phyloP scores from a whole-genome alignment of 805 yeast genomes.

The Deakozyma indianensis region DNA sequence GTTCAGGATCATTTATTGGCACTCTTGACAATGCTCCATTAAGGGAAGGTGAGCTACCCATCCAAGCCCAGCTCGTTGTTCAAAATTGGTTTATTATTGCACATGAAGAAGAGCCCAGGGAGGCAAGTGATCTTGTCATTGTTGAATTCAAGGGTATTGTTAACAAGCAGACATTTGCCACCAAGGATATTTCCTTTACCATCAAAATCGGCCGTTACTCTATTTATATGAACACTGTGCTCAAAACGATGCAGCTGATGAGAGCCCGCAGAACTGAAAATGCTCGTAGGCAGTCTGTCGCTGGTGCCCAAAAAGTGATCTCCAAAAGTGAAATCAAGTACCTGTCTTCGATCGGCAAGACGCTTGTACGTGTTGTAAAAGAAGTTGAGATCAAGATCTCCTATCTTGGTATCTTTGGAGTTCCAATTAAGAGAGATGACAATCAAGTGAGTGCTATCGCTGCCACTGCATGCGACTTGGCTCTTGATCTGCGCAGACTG shows the following conservation, averaged over 20 bases:
- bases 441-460: constrained; percentile 13
- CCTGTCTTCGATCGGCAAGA: constrained; percentile 15
- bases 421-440: constrained; percentile 9
- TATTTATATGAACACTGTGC: constrained; percentile 11
- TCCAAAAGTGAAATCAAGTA: constrained; percentile 8
- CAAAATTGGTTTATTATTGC: constrained; percentile 18
- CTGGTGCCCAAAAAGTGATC: not conserved
- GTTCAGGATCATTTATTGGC: constrained; percentile 18
- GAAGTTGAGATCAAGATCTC: constrained; percentile 22
- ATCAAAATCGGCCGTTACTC: constrained; percentile 17
- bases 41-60: constrained; percentile 17
- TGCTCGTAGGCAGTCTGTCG: not conserved
- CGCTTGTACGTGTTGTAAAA: constrained; percentile 20
- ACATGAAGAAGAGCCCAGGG: constrained; percentile 18
- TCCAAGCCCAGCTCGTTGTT: constrained; percentile 13
- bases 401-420: constrained; percentile 17
- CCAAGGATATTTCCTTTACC: constrained; percentile 19
- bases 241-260: constrained; percentile 6
- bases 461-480: constrained; percentile 19
- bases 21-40: constrained; percentile 19
- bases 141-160: constrained; percentile 20
- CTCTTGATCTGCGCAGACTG: constrained; percentile 23
- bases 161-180: constrained; percentile 14
- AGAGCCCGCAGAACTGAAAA: not conserved
- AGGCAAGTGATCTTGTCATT: constrained; percentile 17